Conservation (phyloP, 73 alveolate species). For the Paramecium sonneborni region DNA sequence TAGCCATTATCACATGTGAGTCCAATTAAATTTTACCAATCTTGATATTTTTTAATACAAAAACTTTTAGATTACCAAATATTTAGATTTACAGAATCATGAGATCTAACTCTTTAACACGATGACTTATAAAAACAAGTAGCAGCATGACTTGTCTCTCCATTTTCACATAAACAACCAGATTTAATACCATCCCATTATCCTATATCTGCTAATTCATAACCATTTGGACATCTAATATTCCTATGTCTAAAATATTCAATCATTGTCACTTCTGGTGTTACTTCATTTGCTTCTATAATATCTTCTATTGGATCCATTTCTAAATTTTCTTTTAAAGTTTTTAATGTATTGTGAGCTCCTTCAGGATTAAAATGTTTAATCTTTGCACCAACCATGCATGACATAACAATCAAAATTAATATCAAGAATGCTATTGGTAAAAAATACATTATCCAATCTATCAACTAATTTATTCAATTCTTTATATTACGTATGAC, state of each 20-base stretch:
- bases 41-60: background rate
- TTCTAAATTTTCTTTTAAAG: background rate
- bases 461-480: background rate
- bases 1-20: background rate
- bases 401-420: background rate
- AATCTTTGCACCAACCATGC: background rate
- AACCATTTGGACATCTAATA: background rate
- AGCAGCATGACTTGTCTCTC: background rate
- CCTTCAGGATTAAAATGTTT: constrained; percentile 18
- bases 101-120: background rate
- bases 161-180: constrained; percentile 18
- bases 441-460: background rate
- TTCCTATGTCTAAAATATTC: background rate
- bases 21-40: background rate
- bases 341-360: background rate
- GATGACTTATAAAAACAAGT: background rate
- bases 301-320: background rate
- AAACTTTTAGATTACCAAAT: background rate
- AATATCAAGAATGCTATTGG: background rate
- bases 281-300: background rate
- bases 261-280: background rate
- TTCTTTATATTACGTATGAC: background rate
- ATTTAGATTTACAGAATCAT: background rate
- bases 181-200: constrained; percentile 8
- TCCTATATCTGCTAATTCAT: background rate